Conservation (phyloP, 2,329 filamentous ascomycete genomes). For the Xylaria hypoxylon region DNA sequence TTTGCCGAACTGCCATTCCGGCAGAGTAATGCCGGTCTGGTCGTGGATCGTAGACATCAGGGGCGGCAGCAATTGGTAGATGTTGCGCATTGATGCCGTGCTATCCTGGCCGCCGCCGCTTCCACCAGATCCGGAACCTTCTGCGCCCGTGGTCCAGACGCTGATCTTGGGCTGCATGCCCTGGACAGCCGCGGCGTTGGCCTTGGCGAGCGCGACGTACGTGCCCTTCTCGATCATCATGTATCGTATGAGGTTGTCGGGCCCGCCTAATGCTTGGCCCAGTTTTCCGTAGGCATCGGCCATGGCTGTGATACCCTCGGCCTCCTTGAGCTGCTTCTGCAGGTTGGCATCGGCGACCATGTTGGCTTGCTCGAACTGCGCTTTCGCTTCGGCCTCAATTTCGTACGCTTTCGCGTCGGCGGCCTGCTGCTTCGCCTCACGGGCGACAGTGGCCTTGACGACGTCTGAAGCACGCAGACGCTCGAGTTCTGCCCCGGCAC, state of each 20-base stretch:
- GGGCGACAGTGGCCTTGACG: constrained; percentile 77
- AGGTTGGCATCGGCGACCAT: constrained; percentile 67
- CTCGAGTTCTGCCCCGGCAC: constrained; percentile 83
- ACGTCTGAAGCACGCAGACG: constrained; percentile 81
- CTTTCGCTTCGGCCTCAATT: constrained; percentile 69
- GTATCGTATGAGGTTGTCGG: constrained; percentile 82
- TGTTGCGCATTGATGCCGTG: constrained; percentile 76
- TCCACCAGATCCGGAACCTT: constrained; percentile 55
- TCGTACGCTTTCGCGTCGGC: constrained; percentile 75
- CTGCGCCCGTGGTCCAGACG: constrained; percentile 83
- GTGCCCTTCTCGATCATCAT: constrained; percentile 89
- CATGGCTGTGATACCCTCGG: constrained; percentile 81
- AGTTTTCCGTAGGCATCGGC: constrained; percentile 83
- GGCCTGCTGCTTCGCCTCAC: constrained; percentile 75
- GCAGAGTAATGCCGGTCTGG: constrained; percentile 85
- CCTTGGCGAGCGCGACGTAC: constrained; percentile 80
- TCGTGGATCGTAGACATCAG: constrained; percentile 88
- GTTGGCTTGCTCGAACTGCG: constrained; percentile 60
- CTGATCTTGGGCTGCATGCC: constrained; percentile 90
- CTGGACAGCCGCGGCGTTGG: constrained; percentile 79
- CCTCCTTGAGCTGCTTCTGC: constrained; percentile 75
- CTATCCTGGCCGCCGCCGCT: constrained; percentile 63
- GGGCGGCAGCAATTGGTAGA: constrained; percentile 87
- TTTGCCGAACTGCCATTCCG: constrained; percentile 77
- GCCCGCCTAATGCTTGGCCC: constrained; percentile 78